Evolutionary conservation across 2,329 filamentous ascomycete species (phyloP).

Genomic region (Phyllosticta citriasiana): DNA sequence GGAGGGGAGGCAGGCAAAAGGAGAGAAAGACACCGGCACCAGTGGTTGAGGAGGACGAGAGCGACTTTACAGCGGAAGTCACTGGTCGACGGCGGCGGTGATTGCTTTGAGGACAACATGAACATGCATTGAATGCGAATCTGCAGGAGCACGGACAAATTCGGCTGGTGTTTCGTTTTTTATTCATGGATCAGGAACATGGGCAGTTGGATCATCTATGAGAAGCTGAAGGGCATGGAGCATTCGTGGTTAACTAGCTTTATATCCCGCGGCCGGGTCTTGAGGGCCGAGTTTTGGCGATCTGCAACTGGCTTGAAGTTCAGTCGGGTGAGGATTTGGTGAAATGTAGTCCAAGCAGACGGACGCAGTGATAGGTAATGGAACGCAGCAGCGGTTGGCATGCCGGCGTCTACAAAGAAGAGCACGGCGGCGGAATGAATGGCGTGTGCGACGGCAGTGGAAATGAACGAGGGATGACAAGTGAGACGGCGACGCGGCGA

Average conservation of each 20-base stretch:
- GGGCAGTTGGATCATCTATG: neutral
- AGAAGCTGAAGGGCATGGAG: neutral
- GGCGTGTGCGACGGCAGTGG: neutral
- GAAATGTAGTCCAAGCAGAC: neutral
- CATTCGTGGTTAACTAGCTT: neutral
- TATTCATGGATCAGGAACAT: neutral
- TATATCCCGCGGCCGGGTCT: conserved; percentile 5
- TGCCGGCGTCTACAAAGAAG: neutral
- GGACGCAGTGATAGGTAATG: neutral
- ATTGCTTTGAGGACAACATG: neutral
- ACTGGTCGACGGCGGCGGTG: neutral
- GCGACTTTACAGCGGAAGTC: conserved; percentile 5
- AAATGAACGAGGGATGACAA: neutral
- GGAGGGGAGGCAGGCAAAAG: conserved; percentile 56
- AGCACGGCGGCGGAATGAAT: neutral
- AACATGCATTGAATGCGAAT: neutral
- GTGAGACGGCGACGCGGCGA: neutral
- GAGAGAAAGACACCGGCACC: conserved; percentile 63
- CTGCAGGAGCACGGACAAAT: neutral
- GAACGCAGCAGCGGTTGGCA: too few relatives aligned
- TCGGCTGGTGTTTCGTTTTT: neutral
- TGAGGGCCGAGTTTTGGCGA: neutral
- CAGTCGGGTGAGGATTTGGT: neutral
- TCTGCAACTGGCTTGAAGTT: conserved; percentile 3
- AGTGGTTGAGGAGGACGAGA: conserved; percentile 58